These are phyloP conservation scores for Pilatotrama ljubarskyi DNA, from an alignment of 768 basidiomycete genomes.

Conservation along the genomic window DNA sequence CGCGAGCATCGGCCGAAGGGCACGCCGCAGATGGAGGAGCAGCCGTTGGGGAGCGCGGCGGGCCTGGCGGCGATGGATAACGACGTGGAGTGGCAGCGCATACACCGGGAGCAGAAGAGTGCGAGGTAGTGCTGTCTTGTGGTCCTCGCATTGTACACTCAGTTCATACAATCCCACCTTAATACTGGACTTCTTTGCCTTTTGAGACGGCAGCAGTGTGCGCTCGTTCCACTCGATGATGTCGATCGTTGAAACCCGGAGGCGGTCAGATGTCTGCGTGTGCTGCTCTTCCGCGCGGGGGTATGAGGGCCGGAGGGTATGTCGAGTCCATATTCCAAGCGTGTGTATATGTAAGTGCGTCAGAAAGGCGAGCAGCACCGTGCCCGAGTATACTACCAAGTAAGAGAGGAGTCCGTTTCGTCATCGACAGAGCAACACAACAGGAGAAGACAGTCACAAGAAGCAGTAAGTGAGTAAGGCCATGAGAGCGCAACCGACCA, in stretches of 20 bases:
- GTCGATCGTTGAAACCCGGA: too few relatives aligned
- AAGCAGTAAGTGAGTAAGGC: background rate
- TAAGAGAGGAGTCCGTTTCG: slow-evolving; percentile 10
- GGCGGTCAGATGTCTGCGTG: too few relatives aligned
- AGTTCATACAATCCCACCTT: background rate
- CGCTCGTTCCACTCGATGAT: too few relatives aligned
- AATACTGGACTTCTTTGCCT: background rate
- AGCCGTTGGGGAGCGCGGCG: slow-evolving; percentile 28
- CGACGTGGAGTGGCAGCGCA: slow-evolving; percentile 31
- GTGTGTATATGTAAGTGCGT: background rate
- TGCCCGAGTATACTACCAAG: slow-evolving; percentile 13
- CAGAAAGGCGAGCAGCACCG: background rate
- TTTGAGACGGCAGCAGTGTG: too few relatives aligned
- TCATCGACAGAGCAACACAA: slow-evolving; percentile 23
- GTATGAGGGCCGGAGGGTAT: slow-evolving; percentile 2
- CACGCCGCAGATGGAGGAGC: slow-evolving; percentile 26
- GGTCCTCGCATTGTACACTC: background rate
- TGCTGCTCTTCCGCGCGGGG: too few relatives aligned
- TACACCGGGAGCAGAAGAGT: slow-evolving; percentile 24
- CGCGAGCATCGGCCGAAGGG: slow-evolving; percentile 13
- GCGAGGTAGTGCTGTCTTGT: background rate
- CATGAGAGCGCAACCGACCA: background rate
- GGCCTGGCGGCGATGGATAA: slow-evolving; percentile 30
- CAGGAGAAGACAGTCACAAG: slow-evolving; percentile 3
- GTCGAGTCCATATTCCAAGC: slow-evolving; percentile 15